These are phyloP conservation scores for Aureobasidium zeae DNA, from an alignment of 2,329 filamentous ascomycete species.

Conservation along the genomic window DNA sequence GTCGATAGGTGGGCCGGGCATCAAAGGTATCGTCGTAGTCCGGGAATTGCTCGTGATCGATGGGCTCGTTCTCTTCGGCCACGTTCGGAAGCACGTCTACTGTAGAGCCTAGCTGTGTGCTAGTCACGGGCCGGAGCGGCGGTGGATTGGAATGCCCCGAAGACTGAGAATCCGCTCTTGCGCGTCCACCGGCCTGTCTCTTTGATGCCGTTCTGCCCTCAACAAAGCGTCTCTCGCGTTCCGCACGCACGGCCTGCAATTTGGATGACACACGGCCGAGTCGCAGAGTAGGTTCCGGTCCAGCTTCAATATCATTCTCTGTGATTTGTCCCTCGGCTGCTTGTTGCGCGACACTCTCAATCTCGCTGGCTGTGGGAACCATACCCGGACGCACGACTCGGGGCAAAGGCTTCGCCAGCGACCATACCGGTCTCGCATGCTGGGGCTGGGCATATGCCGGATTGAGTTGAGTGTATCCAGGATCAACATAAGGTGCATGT, in stretches of 20 bases:
- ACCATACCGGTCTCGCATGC: constrained; percentile 8
- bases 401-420: constrained; percentile 9
- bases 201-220: constrained; percentile 6
- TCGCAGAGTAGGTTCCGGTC: constrained; percentile 8
- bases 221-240: constrained; percentile 3
- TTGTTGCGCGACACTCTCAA: background rate
- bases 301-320: constrained; percentile 9
- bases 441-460: constrained; percentile 10
- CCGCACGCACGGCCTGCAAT: constrained; percentile 6
- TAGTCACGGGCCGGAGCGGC: background rate
- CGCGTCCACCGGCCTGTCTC: background rate
- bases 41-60: constrained; percentile 3
- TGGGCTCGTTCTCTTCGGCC: constrained; percentile 3
- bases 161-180: constrained; percentile 6
- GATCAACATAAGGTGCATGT: constrained; percentile 13
- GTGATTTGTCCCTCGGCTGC: background rate
- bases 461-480: constrained; percentile 11
- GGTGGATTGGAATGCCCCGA: background rate
- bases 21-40: constrained; percentile 2
- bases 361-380: constrained; percentile 8
- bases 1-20: background rate
- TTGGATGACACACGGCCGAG: constrained; percentile 4
- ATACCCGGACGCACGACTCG: constrained; percentile 13
- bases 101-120: constrained; percentile 3
- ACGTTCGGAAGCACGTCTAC: constrained; percentile 2